These are phyloP conservation scores for Sporothrix brasiliensis DNA, from an alignment of 2,329 filamentous ascomycete species.

Conservation along the genomic window DNA sequence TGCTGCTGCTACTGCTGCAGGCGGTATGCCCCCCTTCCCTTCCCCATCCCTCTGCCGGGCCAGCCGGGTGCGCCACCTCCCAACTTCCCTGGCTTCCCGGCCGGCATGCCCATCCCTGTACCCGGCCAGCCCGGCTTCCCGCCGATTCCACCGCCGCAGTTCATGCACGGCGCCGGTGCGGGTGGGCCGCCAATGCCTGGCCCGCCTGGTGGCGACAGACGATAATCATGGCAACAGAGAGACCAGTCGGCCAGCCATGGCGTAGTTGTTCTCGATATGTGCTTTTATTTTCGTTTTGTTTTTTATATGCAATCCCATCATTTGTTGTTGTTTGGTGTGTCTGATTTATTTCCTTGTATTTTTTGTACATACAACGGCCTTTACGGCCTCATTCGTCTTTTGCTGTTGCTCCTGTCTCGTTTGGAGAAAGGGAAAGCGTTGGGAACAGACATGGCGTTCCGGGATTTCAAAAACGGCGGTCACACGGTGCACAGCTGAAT, in stretches of 20 bases:
- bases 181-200: constrained; percentile 43
- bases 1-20: neutral
- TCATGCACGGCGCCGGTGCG: constrained; percentile 44
- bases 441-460: constrained; percentile 2
- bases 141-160: constrained; percentile 43
- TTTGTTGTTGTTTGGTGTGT: neutral
- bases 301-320: neutral
- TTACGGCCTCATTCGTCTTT: too few species aligned
- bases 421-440: neutral
- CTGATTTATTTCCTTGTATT: neutral
- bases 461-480: neutral
- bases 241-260: neutral
- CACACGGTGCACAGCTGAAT: neutral
- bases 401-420: neutral
- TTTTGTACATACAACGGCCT: constrained; percentile 13
- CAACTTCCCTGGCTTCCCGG: constrained; percentile 42
- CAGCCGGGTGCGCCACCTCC: constrained; percentile 33
- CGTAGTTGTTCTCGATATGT: neutral
- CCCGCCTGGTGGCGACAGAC: constrained; percentile 37
- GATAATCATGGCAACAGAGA: constrained; percentile 38
- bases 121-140: constrained; percentile 44
- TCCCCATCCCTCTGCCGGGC: constrained; percentile 20
- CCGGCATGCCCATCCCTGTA: constrained; percentile 48
- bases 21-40: constrained; percentile 10
- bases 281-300: neutral